Base-by-base conservation (phyloP, 441 rosid genomes). In the Populus tomentosa region DNA sequence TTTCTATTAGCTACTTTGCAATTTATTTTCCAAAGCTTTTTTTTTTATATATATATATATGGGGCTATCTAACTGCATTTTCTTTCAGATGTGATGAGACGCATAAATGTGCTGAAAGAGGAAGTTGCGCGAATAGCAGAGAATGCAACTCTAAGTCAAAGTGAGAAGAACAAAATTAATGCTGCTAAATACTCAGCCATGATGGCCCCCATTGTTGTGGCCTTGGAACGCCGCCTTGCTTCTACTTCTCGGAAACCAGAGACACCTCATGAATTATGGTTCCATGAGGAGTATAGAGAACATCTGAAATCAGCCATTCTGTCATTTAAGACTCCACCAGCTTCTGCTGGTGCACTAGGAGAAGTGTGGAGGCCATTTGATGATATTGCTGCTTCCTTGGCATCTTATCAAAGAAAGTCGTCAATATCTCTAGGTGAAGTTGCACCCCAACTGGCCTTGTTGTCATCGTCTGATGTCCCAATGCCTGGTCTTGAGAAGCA, bases 401-500 rank as follows among this genome's bases (percentile, higher is more conserved):
- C 95, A 72, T 91, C 96, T 78, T 87, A 88, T 81, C 98, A 96
- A 82, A 88, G 98, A 80, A 96, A 92, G 83, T 90, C 97, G 69
- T 88, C 93, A 77, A 89, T 94, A 83, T 87, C 90, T 72, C 81
- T 96, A 50, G 91, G 93, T 73, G 97, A 96, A 88, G 98, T 96
- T 87, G 99, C 99, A 67, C 98, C 99, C 21, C 94, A 84, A 50
- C 83, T 96, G 84, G 91, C 98, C 82, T 84, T 88, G 82, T 85
- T 96, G 82, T 94, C 98, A 80, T 90, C 97, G 78, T 92, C 92
- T 81, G 91, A 96, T 87, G 92, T 96, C 85, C 99, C 99, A 80
- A 88, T 96, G 98, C 99, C 99, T 83, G 99, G 99, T 79, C 90
- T 96, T 69, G 98, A 94, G 88, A 96, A 90, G 90, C 91, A 88